Evolutionary conservation across 495 filamentous ascomycete genomes (phyloP).

Genomic region (Penicillium subrubescens): DNA sequence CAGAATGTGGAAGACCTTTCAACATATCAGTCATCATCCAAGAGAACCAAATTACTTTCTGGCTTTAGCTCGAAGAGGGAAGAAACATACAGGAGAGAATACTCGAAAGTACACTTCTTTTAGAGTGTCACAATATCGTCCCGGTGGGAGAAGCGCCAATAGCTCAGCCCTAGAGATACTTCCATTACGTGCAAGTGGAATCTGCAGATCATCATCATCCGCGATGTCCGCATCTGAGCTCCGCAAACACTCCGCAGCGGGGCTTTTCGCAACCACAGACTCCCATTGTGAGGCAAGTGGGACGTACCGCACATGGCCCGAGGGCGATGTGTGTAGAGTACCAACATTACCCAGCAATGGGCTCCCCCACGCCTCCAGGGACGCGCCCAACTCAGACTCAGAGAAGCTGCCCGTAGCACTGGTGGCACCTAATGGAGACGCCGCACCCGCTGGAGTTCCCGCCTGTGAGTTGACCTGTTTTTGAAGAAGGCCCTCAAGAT

Average conservation of each 20-base stretch:
- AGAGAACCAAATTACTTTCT: neutral
- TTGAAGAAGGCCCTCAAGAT: constrained; percentile 42
- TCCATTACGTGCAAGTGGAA: constrained; percentile 35
- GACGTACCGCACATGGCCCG: constrained; percentile 46
- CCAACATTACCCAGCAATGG: constrained; percentile 33
- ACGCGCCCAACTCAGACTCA: constrained; percentile 31
- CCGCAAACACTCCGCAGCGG: constrained; percentile 32
- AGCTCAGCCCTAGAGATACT: constrained; percentile 35
- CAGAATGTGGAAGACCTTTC: constrained; percentile 46
- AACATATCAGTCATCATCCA: neutral
- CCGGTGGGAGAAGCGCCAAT: constrained; percentile 39
- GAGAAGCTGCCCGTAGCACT: constrained; percentile 38
- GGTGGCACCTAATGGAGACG: constrained; percentile 36
- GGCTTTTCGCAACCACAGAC: constrained; percentile 31
- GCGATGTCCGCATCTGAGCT: constrained; percentile 34
- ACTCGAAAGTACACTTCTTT: constrained; percentile 46
- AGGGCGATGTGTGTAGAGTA: constrained; percentile 35
- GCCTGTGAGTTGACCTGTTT: constrained; percentile 33
- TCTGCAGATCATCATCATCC: constrained; percentile 44
- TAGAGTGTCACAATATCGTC: constrained; percentile 41
- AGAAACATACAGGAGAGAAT: constrained; percentile 40
- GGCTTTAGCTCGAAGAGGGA: neutral
- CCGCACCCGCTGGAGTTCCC: constrained; percentile 20
- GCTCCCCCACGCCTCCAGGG: constrained; percentile 23
- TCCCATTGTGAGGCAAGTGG: constrained; percentile 43